These are phyloP conservation scores for Auriscalpium vulgare DNA, from an alignment of 768 basidiomycete genomes.

Conservation along the genomic window DNA sequence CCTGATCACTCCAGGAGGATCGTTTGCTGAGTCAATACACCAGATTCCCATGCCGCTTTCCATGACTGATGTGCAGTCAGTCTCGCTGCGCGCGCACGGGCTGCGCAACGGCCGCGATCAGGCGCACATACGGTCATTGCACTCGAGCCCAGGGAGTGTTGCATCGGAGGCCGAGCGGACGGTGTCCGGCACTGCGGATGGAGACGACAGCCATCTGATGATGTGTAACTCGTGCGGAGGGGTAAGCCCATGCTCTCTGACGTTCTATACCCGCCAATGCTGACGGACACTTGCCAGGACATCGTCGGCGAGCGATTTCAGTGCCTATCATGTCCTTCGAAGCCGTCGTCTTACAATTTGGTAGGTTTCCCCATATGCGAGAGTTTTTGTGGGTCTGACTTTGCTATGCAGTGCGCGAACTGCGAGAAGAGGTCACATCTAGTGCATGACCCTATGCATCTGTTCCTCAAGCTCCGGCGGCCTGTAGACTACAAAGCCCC, in stretches of 20 bases:
- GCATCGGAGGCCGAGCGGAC: constrained; percentile 7
- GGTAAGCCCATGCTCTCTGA: not conserved
- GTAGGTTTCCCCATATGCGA: constrained; percentile 33
- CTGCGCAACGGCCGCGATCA: constrained; percentile 6
- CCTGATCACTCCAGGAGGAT: not conserved
- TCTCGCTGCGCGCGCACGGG: constrained; percentile 9
- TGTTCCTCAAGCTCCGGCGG: constrained; percentile 82
- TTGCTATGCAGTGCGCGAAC: constrained; percentile 51
- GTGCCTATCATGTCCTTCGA: constrained; percentile 83
- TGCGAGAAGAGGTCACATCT: constrained; percentile 77
- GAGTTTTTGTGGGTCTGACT: not conserved
- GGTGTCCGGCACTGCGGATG: not conserved
- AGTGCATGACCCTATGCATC: constrained; percentile 76
- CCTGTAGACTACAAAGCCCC: constrained; percentile 52
- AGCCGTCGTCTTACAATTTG: constrained; percentile 61
- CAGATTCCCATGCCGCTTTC: constrained; percentile 85
- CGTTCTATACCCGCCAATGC: not conserved
- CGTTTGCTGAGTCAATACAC: not conserved
- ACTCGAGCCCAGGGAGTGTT: constrained; percentile 12
- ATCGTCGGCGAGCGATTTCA: constrained; percentile 82
- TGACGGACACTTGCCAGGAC: constrained; percentile 30
- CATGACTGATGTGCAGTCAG: constrained; percentile 62
- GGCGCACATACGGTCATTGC: not conserved
- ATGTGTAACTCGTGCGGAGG: constrained; percentile 10
- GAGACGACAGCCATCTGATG: constrained; percentile 7